Evolutionary conservation across 169 alveolate species (phyloP), one percentile per base, ranked within the genome.

Genomic region (Plasmodium billcollinsi): DNA sequence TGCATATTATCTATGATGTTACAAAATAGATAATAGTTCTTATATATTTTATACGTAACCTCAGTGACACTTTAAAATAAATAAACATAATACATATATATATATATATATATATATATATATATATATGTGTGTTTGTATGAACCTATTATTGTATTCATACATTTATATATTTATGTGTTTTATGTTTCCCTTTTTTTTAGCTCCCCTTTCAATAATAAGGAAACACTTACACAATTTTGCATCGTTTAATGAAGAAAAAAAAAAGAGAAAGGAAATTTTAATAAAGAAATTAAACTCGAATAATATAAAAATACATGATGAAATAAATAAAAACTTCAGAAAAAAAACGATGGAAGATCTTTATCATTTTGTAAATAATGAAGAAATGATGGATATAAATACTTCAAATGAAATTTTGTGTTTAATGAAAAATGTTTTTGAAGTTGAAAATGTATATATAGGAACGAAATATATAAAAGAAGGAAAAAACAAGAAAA

Each of bases 291-390:
- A 80, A 67, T 20, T 80, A 12, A 49, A 80, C 63, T 80, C 90
- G 29, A 45, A 69, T 39, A 67, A 80, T 49, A 80, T 80, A 21
- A 80, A 80, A 61, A 80, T 80, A 80, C 70, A 71, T 29, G 90
- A 80, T 56, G 90, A 67, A 15, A 80, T 80, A 80, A 65, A 67
- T 52, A 80, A 54, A 54, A 69, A 69, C 15, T 80, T 80, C 14
- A 20, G 45, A 39, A 39, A 80, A 67, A 80, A 67, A 24, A 39
- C 21, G 24, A 26, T 80, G 43, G 61, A 71, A 56, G 90, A 80
- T 67, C 24, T 80, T n/a, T 80, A 80, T 47, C 15, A 71, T 12
- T 56, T 67, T 59, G 54, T 24, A 6, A 45, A 54, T 3, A 66
- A 47, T 56, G 61, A 59, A 15, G 49, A 54, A 1, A n/a, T 33